Evolutionary conservation across 2,329 filamentous ascomycete genomes (phyloP).

Genomic region (Exophiala dermatitidis): DNA sequence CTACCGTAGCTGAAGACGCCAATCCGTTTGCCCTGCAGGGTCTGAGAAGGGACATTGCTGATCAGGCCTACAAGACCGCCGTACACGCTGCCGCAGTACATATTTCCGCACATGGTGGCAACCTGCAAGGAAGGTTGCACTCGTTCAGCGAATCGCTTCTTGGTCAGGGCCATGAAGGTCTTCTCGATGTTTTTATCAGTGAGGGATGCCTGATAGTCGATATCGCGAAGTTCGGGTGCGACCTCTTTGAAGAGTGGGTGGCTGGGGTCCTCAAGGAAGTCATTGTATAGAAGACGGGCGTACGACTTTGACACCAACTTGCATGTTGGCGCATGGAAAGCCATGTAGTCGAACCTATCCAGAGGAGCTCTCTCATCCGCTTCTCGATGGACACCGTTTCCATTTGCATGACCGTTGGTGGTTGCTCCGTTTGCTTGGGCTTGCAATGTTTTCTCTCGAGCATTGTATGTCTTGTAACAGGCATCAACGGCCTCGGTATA

Average conservation of each 20-base stretch:
- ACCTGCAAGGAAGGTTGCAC: slow-evolving; percentile 67
- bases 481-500: slow-evolving; percentile 74
- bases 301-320: slow-evolving; percentile 83
- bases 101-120: slow-evolving; percentile 65
- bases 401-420: slow-evolving; percentile 36
- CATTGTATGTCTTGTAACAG: slow-evolving; percentile 73
- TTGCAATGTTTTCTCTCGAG: slow-evolving; percentile 59
- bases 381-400: slow-evolving; percentile 40
- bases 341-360: slow-evolving; percentile 75
- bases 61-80: slow-evolving; percentile 54
- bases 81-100: slow-evolving; percentile 57
- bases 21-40: slow-evolving; percentile 63
- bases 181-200: slow-evolving; percentile 79
- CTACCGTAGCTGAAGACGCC: slow-evolving; percentile 75
- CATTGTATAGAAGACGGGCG: slow-evolving; percentile 75
- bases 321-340: slow-evolving; percentile 80
- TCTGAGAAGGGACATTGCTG: slow-evolving; percentile 54
- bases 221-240: slow-evolving; percentile 65
- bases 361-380: slow-evolving; percentile 53
- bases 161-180: slow-evolving; percentile 74
- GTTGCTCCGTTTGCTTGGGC: slow-evolving; percentile 32
- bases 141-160: slow-evolving; percentile 76
- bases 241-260: slow-evolving; percentile 65
- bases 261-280: slow-evolving; percentile 66
- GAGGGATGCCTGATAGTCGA: slow-evolving; percentile 72